Evolutionary conservation across 2,329 filamentous ascomycete genomes (phyloP), one percentile per base, ranked within the genome.

Genomic region (Colletotrichum tofieldiae): DNA sequence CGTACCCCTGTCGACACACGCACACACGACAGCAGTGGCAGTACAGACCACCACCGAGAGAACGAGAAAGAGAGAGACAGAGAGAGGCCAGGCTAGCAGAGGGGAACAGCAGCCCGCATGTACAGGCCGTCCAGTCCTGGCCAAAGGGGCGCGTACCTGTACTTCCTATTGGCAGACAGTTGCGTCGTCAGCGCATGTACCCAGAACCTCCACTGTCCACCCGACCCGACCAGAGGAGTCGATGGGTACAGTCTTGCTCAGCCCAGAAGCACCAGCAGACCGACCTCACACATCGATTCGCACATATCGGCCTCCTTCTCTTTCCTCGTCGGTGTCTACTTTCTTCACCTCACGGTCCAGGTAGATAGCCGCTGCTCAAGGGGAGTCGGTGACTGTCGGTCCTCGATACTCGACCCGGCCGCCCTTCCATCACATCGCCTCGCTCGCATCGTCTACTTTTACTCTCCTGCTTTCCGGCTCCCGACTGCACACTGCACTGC

Each of bases 1-100:
- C 65, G 16, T 49, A 51, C 49, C 70, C 70, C 66, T 72, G 65
- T 45, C 52, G 45, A n/a, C 58, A 41, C 62, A n/a, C 39, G 37
- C 35, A 29, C 67, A 14, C 26, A 52, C 26, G 29, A 64, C 35
- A 35, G 47, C 59, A 26, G 59, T 51, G 32, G 12, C 58, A 35
- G 59, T 55, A 65, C 56, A 61, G 51, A 60, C 43, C 18, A 71
- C 60, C 16, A 37, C 39, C 35, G 18, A 54, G 37, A 64, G 65
- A 52, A 26, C 9, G 39, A 37, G 26, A 20, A 35, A 47, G 29
- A 52, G 58, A 23, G 23, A 47, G 29, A 52, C 47, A 23, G 23
- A 64, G 32, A 41, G 39, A 29, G 39, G 20, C 12, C 52, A 45
- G 56, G n/a, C 23, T 23, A 12, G 59, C 20, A 59, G 39, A 49